These are phyloP conservation scores for Hymenoscyphus fraxineus DNA, from an alignment of 2,329 filamentous ascomycete genomes.

Conservation along the genomic window DNA sequence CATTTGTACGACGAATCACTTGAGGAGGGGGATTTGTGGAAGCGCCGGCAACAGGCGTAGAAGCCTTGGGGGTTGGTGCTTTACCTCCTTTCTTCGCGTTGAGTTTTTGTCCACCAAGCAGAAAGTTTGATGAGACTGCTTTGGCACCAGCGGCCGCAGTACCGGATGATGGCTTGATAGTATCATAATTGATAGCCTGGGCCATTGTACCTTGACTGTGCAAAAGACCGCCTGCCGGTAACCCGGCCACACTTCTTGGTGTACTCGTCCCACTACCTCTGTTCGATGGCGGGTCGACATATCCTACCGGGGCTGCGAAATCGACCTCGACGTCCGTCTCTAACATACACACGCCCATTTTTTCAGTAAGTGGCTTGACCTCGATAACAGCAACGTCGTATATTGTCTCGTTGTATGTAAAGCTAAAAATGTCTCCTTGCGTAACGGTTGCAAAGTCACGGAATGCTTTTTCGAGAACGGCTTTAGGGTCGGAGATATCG, in stretches of 20 bases:
- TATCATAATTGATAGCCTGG: conserved; percentile 92
- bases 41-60: conserved; percentile 64
- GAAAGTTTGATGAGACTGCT: conserved; percentile 71
- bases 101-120: conserved; percentile 76
- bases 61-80: conserved; percentile 65
- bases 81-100: conserved; percentile 79
- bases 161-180: conserved; percentile 76
- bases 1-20: conserved; percentile 55
- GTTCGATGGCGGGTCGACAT: conserved; percentile 75
- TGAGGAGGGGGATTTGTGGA: conserved; percentile 37
- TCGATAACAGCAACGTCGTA: conserved; percentile 93
- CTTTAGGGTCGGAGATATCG: conserved; percentile 95
- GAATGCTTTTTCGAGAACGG: conserved; percentile 94
- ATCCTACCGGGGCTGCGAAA: conserved; percentile 90
- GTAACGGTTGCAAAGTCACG: conserved; percentile 92
- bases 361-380: conserved; percentile 78
- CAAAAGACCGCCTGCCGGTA: conserved; percentile 69
- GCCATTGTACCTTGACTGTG: conserved; percentile 93
- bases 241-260: conserved; percentile 62
- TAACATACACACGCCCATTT: conserved; percentile 87
- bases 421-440: conserved; percentile 91
- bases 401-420: conserved; percentile 90
- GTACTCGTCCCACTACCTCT: conserved; percentile 76
- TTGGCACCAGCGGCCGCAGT: conserved; percentile 60
- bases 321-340: conserved; percentile 97